Conservation (phyloP, 2,329 filamentous ascomycete species). For the Acarospora socialis region DNA sequence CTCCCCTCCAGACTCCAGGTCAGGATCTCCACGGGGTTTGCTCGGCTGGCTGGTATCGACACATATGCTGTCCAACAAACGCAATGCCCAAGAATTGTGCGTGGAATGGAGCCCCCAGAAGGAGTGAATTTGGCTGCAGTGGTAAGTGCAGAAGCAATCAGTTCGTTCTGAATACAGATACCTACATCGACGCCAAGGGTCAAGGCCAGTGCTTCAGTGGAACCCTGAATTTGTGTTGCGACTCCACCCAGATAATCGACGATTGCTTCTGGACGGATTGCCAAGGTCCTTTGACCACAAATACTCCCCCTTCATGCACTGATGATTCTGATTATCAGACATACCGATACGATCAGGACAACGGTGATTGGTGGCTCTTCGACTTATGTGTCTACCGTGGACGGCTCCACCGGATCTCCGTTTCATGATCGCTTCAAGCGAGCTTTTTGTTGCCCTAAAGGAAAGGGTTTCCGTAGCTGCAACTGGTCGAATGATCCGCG, state of each 20-base stretch:
- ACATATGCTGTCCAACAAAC: slow-evolving; percentile 20
- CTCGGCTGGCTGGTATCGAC: slow-evolving; percentile 15
- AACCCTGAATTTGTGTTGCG: slow-evolving; percentile 14
- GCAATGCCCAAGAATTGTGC: slow-evolving; percentile 18
- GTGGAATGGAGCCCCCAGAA: slow-evolving; percentile 16
- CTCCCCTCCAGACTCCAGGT: slow-evolving; percentile 6
- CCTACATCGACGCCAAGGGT: slow-evolving; percentile 10
- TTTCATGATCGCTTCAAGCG: slow-evolving; percentile 11
- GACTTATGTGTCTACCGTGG: slow-evolving; percentile 6
- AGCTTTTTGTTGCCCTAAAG: slow-evolving; percentile 10
- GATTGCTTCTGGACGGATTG: slow-evolving; percentile 17
- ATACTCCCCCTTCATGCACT: slow-evolving; percentile 5
- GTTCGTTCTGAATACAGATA: slow-evolving; percentile 13
- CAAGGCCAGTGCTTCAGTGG: slow-evolving; percentile 9
- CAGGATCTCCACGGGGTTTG: slow-evolving; percentile 10
- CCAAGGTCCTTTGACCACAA: slow-evolving; percentile 11
- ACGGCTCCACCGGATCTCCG: slow-evolving; percentile 5
- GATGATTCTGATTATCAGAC: slow-evolving; percentile 7
- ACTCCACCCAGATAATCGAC: slow-evolving; percentile 13
- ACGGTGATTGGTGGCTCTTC: slow-evolving; percentile 7
- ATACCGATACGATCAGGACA: slow-evolving; percentile 11
- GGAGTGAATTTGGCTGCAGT: slow-evolving; percentile 14
- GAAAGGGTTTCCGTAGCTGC: slow-evolving; percentile 4
- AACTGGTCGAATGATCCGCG: slow-evolving; percentile 6
- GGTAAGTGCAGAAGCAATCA: slow-evolving; percentile 7